Base-by-base conservation (phyloP, 2,329 filamentous ascomycete genomes). In the Cladosporium sp. region DNA sequence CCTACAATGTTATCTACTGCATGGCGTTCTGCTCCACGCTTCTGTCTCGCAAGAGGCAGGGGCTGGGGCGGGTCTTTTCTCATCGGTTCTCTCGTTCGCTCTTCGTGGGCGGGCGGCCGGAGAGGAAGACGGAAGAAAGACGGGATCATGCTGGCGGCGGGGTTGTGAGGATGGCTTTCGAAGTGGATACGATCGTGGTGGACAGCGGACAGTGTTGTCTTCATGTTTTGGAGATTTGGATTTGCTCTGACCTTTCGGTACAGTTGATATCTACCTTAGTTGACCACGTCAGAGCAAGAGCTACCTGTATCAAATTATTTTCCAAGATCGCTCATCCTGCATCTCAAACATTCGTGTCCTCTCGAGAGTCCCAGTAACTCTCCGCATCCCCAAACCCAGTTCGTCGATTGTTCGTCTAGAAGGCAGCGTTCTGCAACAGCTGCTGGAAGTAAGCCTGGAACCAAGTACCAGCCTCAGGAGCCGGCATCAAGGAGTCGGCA, bases 401-500 rank as follows among this genome's bases (percentile, higher is more conserved):
- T 4, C 28, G 12, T 32, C 28, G 28, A 45, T 24, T 7, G 8
- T 2, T 10, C 24, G 20, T 55, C 20, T 45, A 49, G 39, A 67
- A 45, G 6, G 62, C 28, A 58, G 74, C 73, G 55, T 76, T 74
- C 59, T 60, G 61, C 2, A 72, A 59, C 17, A 73, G 60, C 64
- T 65, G 66, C 61, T 71, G 59, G 35, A 74, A 71, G 66, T 77
- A 73, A 6, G 75, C 77, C 66, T 80, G 71, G 71, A 87, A 87
- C 86, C 86, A 90, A 8, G 77, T 74, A 28, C 87, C 87, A 9
- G 87, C 86, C 71, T 90, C 84, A 28, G 87, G 87, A 1, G 87
- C 85, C 1, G 86, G 86, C 70, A 82, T 70, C 39, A 88, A 73
- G 1, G 85, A 73, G 63, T 81, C 78, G 1, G 71, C 61, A 8